Percentiles rank a stretch among this genome's conserved stretches.
These are phyloP conservation scores for Fusarium neocosmosporiellum DNA, from an alignment of 2,329 filamentous ascomycete species.

Conservation along the genomic window DNA sequence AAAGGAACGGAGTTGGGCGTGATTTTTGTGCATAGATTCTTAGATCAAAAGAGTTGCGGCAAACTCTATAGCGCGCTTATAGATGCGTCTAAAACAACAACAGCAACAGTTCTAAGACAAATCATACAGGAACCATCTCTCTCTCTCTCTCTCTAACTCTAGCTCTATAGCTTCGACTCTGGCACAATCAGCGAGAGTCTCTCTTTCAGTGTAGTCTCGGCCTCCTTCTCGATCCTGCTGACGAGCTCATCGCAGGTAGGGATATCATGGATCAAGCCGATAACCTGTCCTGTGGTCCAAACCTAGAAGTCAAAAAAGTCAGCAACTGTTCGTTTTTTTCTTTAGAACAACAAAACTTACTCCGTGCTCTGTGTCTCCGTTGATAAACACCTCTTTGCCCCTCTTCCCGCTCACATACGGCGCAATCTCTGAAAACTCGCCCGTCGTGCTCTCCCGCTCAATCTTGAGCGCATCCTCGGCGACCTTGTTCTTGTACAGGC, in stretches of 20 bases:
- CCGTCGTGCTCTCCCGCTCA: constrained; percentile 83
- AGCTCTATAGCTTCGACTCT: constrained; percentile 67
- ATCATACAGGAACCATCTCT: constrained; percentile 6
- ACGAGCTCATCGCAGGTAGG: constrained; percentile 78
- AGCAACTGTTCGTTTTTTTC: not conserved
- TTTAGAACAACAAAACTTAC: constrained; percentile 63
- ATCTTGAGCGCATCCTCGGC: constrained; percentile 82
- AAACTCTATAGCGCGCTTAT: constrained; percentile 9
- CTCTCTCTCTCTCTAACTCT: constrained; percentile 6
- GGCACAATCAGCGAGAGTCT: constrained; percentile 66
- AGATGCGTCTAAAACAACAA: constrained; percentile 8
- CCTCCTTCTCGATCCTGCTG: constrained; percentile 81
- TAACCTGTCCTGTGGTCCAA: constrained; percentile 97
- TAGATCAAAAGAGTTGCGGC: constrained; percentile 1
- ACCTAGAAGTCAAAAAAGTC: constrained; percentile 64
- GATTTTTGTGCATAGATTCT: not conserved
- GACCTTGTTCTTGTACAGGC: constrained; percentile 92
- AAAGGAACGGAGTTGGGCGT: not conserved
- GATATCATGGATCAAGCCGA: constrained; percentile 87
- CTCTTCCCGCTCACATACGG: constrained; percentile 90
- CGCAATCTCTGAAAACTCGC: constrained; percentile 90
- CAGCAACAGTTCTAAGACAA: constrained; percentile 16
- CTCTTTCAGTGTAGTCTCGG: constrained; percentile 72
- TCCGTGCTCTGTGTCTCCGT: constrained; percentile 89
- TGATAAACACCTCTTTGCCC: constrained; percentile 90